Conservation (phyloP, 2,329 filamentous ascomycete species). For the Eutypa lata region DNA sequence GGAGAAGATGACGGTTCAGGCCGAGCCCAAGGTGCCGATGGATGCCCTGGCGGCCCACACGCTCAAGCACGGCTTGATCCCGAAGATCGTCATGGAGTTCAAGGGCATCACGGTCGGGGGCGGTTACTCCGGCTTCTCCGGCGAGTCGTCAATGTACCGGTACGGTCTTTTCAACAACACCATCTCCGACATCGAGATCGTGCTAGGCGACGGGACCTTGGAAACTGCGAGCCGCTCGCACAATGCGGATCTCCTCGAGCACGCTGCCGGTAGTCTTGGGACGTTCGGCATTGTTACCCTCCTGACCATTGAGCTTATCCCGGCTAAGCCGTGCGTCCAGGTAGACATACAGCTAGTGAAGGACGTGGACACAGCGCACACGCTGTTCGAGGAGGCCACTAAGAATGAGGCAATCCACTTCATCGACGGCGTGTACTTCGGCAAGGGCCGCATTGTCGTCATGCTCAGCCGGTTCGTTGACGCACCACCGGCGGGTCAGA, state of each 20-base stretch:
- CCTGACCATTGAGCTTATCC: conserved; percentile 48
- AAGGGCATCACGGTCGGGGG: conserved; percentile 59
- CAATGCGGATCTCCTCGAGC: conserved; percentile 48
- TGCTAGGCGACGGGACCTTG: conserved; percentile 50
- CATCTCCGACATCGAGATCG: conserved; percentile 50
- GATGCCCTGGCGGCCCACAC: conserved; percentile 51
- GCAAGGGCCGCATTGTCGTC: conserved; percentile 42
- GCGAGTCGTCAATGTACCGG: conserved; percentile 55
- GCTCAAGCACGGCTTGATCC: conserved; percentile 46
- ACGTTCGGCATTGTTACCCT: conserved; percentile 56
- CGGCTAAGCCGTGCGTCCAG: conserved; percentile 46
- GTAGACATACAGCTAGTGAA: conserved; percentile 42
- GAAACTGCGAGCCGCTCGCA: conserved; percentile 43
- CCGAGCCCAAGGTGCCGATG: conserved; percentile 60
- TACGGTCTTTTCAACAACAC: conserved; percentile 55
- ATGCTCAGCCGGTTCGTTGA: conserved; percentile 48
- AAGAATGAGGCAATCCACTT: conserved; percentile 40
- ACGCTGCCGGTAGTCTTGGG: conserved; percentile 51
- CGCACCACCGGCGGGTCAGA: conserved; percentile 40
- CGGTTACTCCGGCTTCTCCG: conserved; percentile 53
- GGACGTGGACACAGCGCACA: conserved; percentile 24
- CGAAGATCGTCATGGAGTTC: conserved; percentile 58
- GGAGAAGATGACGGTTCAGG: conserved; percentile 44
- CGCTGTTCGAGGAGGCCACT: conserved; percentile 34
- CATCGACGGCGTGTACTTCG: conserved; percentile 55